Conservation (phyloP, 1,139 yeast species). For the Nakaseomyces nivariensis region DNA sequence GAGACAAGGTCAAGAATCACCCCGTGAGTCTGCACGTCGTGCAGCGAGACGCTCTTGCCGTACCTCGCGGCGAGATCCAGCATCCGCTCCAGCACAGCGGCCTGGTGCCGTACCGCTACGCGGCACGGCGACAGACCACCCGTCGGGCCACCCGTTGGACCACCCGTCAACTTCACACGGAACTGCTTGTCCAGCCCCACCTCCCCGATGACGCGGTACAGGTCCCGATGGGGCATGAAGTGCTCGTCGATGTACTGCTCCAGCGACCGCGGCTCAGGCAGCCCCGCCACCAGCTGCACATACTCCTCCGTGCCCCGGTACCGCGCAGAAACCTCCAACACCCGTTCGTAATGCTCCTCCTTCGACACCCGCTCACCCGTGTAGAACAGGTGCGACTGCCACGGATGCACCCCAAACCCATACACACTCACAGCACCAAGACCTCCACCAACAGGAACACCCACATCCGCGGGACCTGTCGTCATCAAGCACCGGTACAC, state of each 20-base stretch:
- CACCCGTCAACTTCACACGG: constrained; percentile 37
- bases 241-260: constrained; percentile 31
- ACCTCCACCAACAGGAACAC: background rate
- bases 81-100: constrained; percentile 40
- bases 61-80: constrained; percentile 43
- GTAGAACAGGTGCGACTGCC: constrained; percentile 66
- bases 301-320: constrained; percentile 23
- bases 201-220: constrained; percentile 55
- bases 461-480: constrained; percentile 34
- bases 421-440: constrained; percentile 28
- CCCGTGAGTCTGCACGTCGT: constrained; percentile 76
- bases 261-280: constrained; percentile 53
- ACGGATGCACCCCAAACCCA: constrained; percentile 82
- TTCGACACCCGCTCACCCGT: constrained; percentile 18
- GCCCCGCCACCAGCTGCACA: constrained; percentile 34
- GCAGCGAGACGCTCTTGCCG: constrained; percentile 56
- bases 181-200: constrained; percentile 77
- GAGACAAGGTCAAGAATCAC: constrained; percentile 39
- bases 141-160: background rate
- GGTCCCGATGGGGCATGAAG: constrained; percentile 26
- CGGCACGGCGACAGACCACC: constrained; percentile 34
- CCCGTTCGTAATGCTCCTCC: constrained; percentile 43
- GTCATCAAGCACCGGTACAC: constrained; percentile 39
- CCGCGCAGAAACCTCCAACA: constrained; percentile 26
- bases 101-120: constrained; percentile 60